Conservation (phyloP, 1,139 yeast species). For the Taphrina deformans region DNA sequence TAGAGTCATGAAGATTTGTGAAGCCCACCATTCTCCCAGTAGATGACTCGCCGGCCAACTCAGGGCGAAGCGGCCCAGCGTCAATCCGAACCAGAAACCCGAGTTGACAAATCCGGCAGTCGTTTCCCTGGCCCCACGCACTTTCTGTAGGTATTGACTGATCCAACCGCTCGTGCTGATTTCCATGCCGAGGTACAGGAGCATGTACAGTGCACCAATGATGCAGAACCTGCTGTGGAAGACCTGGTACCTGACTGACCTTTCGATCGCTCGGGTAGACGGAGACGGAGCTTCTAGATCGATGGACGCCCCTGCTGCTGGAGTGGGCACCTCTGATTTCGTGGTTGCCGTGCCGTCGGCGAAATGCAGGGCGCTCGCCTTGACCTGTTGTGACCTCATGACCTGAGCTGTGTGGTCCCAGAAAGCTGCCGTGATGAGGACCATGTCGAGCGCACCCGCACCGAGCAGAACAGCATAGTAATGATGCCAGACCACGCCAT, state of each 20-base stretch:
- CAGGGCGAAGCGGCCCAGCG: constrained; percentile 58
- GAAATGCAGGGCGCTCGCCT: constrained; percentile 2
- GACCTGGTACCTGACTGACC: neutral
- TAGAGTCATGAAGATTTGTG: constrained; percentile 38
- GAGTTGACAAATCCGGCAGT: constrained; percentile 65
- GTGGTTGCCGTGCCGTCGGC: neutral
- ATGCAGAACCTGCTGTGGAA: constrained; percentile 31
- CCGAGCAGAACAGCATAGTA: constrained; percentile 56
- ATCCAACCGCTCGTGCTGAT: constrained; percentile 73
- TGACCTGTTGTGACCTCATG: neutral
- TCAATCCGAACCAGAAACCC: constrained; percentile 72
- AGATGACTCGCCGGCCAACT: constrained; percentile 44
- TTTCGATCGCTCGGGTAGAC: neutral
- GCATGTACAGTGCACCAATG: constrained; percentile 47
- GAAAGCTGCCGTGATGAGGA: constrained; percentile 48
- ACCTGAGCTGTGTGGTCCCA: constrained; percentile 43
- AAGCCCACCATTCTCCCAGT: constrained; percentile 41
- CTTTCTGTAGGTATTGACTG: constrained; percentile 61
- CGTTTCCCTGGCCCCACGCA: constrained; percentile 52
- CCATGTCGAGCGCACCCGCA: constrained; percentile 45
- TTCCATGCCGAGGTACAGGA: constrained; percentile 68
- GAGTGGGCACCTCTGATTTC: neutral
- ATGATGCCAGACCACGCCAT: constrained; percentile 56
- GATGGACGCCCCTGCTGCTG: neutral
- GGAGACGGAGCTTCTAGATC: neutral